Evolutionary conservation across 2,329 filamentous ascomycete genomes (phyloP).

Genomic region (Fusarium domesticum): DNA sequence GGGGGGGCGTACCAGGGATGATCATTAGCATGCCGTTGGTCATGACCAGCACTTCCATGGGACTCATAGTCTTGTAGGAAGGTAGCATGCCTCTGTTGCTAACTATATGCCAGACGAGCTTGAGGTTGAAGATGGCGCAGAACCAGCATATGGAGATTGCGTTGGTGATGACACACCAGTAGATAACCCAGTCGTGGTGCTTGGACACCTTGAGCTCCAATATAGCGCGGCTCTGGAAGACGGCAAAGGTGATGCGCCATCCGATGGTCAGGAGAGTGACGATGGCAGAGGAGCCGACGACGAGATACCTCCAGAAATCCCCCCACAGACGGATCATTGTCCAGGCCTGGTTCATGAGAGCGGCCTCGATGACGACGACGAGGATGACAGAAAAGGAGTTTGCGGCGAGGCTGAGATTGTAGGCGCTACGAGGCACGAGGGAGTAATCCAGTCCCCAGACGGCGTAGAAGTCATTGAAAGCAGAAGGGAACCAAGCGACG

Average conservation of each 20-base stretch:
- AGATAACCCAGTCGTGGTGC: conserved; percentile 37
- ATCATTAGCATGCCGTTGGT: conserved; percentile 57
- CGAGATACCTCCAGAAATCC: conserved; percentile 30
- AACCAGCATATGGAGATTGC: conserved; percentile 49
- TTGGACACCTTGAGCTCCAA: conserved; percentile 24
- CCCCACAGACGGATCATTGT: conserved; percentile 51
- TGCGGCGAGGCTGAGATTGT: conserved; percentile 36
- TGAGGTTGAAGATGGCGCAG: conserved; percentile 53
- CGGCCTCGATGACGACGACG: conserved; percentile 43
- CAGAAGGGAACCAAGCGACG: conserved; percentile 57
- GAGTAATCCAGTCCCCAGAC: conserved; percentile 54
- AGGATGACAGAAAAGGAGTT: conserved; percentile 45
- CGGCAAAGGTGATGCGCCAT: conserved; percentile 34
- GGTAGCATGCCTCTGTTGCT: conserved; percentile 47
- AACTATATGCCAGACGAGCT: conserved; percentile 48
- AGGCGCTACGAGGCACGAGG: conserved; percentile 41
- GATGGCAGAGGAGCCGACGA: conserved; percentile 33
- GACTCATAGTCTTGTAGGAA: conserved; percentile 40
- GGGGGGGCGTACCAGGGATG: conserved; percentile 48
- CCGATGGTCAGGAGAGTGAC: conserved; percentile 35
- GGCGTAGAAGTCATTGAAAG: conserved; percentile 60
- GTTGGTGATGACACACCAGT: conserved; percentile 40
- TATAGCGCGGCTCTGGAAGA: conserved; percentile 37
- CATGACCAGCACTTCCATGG: conserved; percentile 55
- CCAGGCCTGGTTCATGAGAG: conserved; percentile 53